Evolutionary conservation across 495 filamentous ascomycete genomes (phyloP), one percentile per base, ranked within the genome.

Genomic region (Monascus purpureus): DNA sequence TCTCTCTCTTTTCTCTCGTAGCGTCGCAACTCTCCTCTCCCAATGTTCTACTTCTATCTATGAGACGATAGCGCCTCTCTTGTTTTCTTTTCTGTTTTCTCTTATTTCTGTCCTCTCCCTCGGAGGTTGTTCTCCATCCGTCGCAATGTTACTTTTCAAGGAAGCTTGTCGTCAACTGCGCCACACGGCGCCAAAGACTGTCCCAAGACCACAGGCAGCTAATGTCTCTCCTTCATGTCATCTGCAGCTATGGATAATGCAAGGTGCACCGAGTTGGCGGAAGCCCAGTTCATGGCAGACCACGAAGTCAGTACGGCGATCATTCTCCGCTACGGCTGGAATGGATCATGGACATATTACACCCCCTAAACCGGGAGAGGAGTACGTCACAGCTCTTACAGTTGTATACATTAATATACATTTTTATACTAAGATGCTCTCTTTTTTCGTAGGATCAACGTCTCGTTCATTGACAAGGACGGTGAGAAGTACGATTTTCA

Each of bases 381-480:
- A 93, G 86, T 93, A 67, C 49, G 77, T 53, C 9, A n/a, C n/a
- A n/a, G n/a, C n/a, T n/a, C n/a, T n/a, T n/a, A n/a, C n/a, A n/a
- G n/a, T n/a, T n/a, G n/a, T n/a, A n/a, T n/a, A n/a, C n/a, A n/a
- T n/a, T n/a, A n/a, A n/a, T n/a, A n/a, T n/a, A n/a, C n/a, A n/a
- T n/a, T n/a, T n/a, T n/a, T 17, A 17, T 17, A 20, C 26, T 36
- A 11, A 36, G 14, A 6, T 31, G 24, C 7, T n/a, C n/a, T n/a
- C n/a, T n/a, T n/a, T n/a, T n/a, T 2, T 3, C 25, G 13, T 47
- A 96, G 88, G 50, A 73, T 93, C 39, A 77, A 81, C 41, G 71
- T 97, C 8, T 86, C 86, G 2, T 93, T 96, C 52, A 72, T 97
- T 43, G 86, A 95, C 57, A 96, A 96, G 55, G 86, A 96, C n/a